Percentiles rank a stretch among this genome's conserved stretches.
phyloP scores from a whole-genome alignment of 2,329 filamentous ascomycete species.

The Penicillium glabrum region DNA sequence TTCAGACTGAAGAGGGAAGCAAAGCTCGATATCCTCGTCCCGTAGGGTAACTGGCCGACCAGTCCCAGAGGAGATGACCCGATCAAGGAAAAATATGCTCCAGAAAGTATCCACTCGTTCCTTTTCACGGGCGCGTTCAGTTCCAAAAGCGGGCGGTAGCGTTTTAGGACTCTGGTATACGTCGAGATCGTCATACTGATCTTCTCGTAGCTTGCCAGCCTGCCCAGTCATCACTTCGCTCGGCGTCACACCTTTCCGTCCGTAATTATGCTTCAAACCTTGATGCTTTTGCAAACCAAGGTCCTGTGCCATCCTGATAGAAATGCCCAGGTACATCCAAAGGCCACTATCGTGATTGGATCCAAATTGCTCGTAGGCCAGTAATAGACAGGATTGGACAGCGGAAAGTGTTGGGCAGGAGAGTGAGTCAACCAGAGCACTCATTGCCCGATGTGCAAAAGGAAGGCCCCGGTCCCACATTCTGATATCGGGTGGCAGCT shows the following conservation, averaged over 20 bases:
- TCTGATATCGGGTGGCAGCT: conserved; percentile 31
- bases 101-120: conserved; percentile 86
- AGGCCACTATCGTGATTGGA: conserved; percentile 84
- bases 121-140: conserved; percentile 67
- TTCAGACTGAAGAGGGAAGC: conserved; percentile 61
- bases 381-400: conserved; percentile 77
- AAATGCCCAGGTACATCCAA: conserved; percentile 90
- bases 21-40: conserved; percentile 81
- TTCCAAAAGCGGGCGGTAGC: conserved; percentile 49
- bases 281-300: conserved; percentile 79
- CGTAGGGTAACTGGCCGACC: conserved; percentile 79
- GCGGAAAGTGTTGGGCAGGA: conserved; percentile 79
- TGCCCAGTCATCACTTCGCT: conserved; percentile 52
- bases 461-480: conserved; percentile 70
- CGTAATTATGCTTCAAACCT: conserved; percentile 62
- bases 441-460: conserved; percentile 79
- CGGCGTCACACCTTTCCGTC: conserved; percentile 56
- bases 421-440: conserved; percentile 79
- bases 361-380: conserved; percentile 88
- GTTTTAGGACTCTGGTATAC: conserved; percentile 24
- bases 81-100: conserved; percentile 84
- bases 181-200: conserved; percentile 46
- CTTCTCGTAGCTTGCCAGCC: conserved; percentile 44
- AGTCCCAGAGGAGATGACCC: conserved; percentile 83
- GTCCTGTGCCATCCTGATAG: conserved; percentile 79